Evolutionary conservation across 202 grass and related monocot species (phyloP), one percentile per base, ranked within the genome.

Genomic region (Digitaria exilis): DNA sequence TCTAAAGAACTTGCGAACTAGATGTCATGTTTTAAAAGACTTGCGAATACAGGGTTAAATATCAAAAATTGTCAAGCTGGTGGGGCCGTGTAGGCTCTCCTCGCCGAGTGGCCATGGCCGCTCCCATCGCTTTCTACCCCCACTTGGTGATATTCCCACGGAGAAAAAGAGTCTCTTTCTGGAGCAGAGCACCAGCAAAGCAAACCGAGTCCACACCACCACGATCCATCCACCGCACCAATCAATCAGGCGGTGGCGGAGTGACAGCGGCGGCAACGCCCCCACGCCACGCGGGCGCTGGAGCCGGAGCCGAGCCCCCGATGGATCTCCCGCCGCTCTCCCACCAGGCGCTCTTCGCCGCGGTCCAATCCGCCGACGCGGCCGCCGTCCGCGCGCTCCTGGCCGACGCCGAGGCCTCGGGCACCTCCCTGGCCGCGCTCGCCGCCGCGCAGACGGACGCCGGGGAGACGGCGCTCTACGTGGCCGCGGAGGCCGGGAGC

Each of bases 321-420:
- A 99, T 99, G 96, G 96, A 96, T 92, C 93, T 92, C 68, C 89
- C 87, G 68, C 87, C 92, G 82, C 87, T 87, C 68, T 90, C 85
- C 45, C 93, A 91, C 87, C 89, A 94, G 77, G 87, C 87, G 52
- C 94, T 99, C 88, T 92, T 94, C 88, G 72, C 78, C 15, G 87
- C 91, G 25, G 91, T 96, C 83, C 91, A 93, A 91, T 91, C 91
- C 37, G 93, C 87, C 21, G 89, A 98, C 69, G 87, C 85, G 26
- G 85, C 56, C 21, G 93, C 84, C 24, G 89, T 95, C 41, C 89
- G 91, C 70, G 57, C 78, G 74, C 48, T 90, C 22, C 49, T 95
- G 85, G 71, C 32, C 37, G 65, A 81, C 43, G 83, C 80, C 60
- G 91, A 65, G 35, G 84, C 71, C 28, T 65, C 69, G 68, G 84